These are phyloP conservation scores for Apophysomyces sp. DNA, from an alignment of 371 early-diverging fungal species.

Conservation along the genomic window DNA sequence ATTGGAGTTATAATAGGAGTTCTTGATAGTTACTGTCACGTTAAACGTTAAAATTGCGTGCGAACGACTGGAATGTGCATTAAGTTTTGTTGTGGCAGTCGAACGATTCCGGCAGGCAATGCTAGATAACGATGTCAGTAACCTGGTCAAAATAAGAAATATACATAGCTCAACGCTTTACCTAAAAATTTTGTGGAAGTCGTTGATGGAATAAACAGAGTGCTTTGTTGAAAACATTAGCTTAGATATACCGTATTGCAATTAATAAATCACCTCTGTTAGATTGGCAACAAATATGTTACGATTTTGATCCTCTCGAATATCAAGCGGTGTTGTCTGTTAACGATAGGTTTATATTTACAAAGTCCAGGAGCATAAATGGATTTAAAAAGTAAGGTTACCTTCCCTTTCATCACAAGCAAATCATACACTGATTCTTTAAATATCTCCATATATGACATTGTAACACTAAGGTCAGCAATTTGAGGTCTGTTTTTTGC, in stretches of 20 bases:
- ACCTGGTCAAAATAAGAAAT: not conserved
- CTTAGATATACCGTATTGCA: no score
- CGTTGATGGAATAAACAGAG: conserved; percentile 39
- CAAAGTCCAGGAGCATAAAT: not conserved
- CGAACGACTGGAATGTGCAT: conserved; percentile 60
- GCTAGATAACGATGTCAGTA: not conserved
- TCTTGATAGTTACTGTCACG: conserved; percentile 9
- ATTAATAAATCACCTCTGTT: conserved; percentile 46
- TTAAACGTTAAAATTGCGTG: conserved; percentile 60
- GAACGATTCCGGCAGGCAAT: conserved; percentile 53
- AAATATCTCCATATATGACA: conserved; percentile 69
- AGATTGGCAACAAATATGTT: conserved; percentile 59
- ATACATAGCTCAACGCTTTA: conserved; percentile 10
- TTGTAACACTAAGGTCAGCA: conserved; percentile 19
- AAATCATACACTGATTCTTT: conserved; percentile 64
- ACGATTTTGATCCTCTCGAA: conserved; percentile 51
- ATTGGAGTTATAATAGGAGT: conserved; percentile 8
- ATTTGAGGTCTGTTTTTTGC: conserved; percentile 6
- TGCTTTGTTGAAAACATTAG: conserved; percentile 17
- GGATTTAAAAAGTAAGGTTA: not conserved
- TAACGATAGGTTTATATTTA: no score
- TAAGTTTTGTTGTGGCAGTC: conserved; percentile 69
- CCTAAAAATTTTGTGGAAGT: conserved; percentile 50
- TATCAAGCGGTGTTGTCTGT: conserved; percentile 19
- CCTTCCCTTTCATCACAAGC: conserved; percentile 40